Conservation (phyloP, 805 yeast species). For the Danielia reshetovae region DNA sequence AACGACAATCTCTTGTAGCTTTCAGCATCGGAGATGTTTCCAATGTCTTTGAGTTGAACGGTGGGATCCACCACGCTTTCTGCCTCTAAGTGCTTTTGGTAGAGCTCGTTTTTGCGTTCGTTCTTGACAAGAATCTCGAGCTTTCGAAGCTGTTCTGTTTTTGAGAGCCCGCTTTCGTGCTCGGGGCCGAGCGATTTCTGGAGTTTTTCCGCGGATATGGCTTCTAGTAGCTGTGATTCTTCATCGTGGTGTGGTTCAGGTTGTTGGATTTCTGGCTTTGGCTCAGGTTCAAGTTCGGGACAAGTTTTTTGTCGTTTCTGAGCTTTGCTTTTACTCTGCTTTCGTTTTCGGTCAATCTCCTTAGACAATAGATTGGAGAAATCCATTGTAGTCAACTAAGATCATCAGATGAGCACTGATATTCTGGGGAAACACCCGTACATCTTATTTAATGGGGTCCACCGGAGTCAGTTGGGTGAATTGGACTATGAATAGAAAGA, state of each 20-base stretch:
- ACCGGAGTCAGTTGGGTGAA: too few species aligned
- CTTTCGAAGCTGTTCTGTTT: constrained; percentile 15
- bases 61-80: constrained; percentile 18
- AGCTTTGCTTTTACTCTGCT: background rate
- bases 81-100: constrained; percentile 22
- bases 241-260: background rate
- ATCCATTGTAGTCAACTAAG: constrained; percentile 9
- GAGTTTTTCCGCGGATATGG: constrained; percentile 5
- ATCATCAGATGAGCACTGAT: constrained; percentile 5
- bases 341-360: constrained; percentile 14
- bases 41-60: constrained; percentile 29
- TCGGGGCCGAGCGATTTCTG: constrained; percentile 7
- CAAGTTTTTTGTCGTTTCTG: background rate
- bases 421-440: constrained; percentile 5
- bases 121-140: constrained; percentile 16
- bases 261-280: background rate
- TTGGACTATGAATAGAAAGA: too few species aligned
- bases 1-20: constrained; percentile 26
- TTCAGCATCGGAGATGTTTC: constrained; percentile 7
- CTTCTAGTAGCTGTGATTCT: constrained; percentile 1
- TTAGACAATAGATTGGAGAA: constrained; percentile 9
- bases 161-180: constrained; percentile 14
- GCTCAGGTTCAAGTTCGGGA: background rate
- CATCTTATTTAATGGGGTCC: too few species aligned
- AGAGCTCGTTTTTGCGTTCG: constrained; percentile 18